Conservation (phyloP, 1,139 yeast species). For the Debaryomyces robertsiae region DNA sequence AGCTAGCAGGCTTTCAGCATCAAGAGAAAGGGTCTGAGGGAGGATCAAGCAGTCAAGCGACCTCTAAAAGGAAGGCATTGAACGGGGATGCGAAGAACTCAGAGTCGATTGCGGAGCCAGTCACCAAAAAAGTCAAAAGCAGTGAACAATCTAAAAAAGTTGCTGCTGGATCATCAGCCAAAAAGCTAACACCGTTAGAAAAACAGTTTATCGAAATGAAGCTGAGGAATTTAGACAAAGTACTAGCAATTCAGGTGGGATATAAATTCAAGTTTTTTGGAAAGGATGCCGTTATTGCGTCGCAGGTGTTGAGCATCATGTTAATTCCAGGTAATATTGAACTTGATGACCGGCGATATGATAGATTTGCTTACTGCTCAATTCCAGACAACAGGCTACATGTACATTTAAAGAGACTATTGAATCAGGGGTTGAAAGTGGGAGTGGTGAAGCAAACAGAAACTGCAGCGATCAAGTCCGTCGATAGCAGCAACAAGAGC, state of each 20-base stretch:
- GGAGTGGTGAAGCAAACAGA: conserved; percentile 89
- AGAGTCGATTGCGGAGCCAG: too few relatives aligned
- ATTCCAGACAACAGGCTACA: conserved; percentile 79
- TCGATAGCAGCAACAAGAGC: conserved; percentile 44
- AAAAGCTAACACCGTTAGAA: conserved; percentile 70
- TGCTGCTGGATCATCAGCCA: background rate
- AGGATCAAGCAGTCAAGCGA: background rate
- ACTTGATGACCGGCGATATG: conserved; percentile 51
- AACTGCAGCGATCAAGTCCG: conserved; percentile 66
- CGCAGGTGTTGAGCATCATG: conserved; percentile 69
- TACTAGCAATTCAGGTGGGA: conserved; percentile 84
- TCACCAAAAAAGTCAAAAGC: background rate
- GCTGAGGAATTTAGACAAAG: conserved; percentile 57
- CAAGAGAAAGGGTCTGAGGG: background rate
- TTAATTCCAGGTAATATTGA: conserved; percentile 60
- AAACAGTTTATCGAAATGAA: conserved; percentile 73
- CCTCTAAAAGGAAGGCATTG: background rate
- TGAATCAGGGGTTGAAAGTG: conserved; percentile 68
- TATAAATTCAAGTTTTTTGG: conserved; percentile 89
- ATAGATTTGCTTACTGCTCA: conserved; percentile 78
- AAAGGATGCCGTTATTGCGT: conserved; percentile 73
- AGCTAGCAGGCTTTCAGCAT: conserved; percentile 3
- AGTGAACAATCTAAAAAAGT: conserved; percentile 1
- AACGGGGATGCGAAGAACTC: background rate
- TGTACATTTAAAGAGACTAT: conserved; percentile 68